Evolutionary conservation across 345 rosid species (phyloP).

Genomic region (Sonneratia alba): DNA sequence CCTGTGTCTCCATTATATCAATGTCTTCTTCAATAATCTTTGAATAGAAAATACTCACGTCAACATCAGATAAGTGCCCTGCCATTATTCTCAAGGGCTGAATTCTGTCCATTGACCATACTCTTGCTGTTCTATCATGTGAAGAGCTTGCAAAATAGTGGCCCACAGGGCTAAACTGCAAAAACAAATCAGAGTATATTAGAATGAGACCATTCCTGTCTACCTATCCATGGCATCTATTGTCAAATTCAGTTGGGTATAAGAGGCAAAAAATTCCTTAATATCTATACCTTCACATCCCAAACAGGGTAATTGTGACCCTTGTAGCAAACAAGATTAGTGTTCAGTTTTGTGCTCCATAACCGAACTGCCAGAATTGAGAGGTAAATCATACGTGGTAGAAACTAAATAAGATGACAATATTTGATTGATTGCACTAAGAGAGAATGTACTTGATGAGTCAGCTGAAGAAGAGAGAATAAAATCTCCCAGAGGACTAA

Average conservation of each 20-base stretch:
- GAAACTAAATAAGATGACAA: neutral
- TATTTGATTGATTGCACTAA: neutral
- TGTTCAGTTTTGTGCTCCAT: conserved; percentile 93
- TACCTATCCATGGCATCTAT: neutral
- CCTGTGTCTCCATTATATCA: no score
- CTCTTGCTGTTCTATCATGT: conserved; percentile 90
- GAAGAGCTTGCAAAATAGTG: conserved; percentile 93
- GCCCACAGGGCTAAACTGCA: conserved; percentile 94
- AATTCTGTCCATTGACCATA: conserved; percentile 93
- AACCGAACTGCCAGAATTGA: conserved; percentile 56
- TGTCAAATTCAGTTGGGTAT: neutral
- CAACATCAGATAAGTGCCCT: conserved; percentile 97
- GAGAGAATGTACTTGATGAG: conserved; percentile 51
- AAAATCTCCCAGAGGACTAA: conserved; percentile 88
- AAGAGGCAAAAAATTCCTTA: neutral
- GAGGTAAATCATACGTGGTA: neutral
- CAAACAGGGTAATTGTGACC: conserved; percentile 99
- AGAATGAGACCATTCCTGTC: neutral
- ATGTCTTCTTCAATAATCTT: neutral
- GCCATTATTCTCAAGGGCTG: conserved; percentile 94
- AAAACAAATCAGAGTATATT: conserved; percentile 13
- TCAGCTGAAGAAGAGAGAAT: conserved; percentile 90
- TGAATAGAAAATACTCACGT: conserved; percentile 38
- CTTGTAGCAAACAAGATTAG: conserved; percentile 96
- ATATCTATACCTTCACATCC: conserved; percentile 77